phyloP scores from a whole-genome alignment of 495 filamentous ascomycete genomes.

The Podospora didyma region DNA sequence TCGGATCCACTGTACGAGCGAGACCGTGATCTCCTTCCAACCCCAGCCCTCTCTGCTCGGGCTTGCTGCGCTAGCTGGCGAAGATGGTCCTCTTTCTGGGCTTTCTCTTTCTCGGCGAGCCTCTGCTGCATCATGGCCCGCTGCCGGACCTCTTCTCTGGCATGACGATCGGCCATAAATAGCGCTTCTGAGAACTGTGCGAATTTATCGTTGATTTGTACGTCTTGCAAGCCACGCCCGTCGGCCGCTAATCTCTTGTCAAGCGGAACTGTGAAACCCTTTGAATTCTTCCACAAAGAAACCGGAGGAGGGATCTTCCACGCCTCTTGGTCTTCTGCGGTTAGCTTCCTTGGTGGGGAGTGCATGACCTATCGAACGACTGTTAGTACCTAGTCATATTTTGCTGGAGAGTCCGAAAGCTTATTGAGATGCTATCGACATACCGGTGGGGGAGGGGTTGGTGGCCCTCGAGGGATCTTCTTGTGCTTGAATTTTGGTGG shows the following conservation, averaged over 20 bases:
- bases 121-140: constrained; percentile 93
- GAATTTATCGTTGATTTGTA: constrained; percentile 98
- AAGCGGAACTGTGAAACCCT: constrained; percentile 93
- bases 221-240: constrained; percentile 87
- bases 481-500: constrained; percentile 98
- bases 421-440: neutral
- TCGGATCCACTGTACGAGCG: constrained; percentile 51
- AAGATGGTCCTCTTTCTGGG: constrained; percentile 88
- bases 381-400: neutral
- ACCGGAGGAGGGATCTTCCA: constrained; percentile 90
- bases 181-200: constrained; percentile 93
- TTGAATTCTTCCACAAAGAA: constrained; percentile 99
- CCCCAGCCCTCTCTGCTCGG: constrained; percentile 66
- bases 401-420: neutral
- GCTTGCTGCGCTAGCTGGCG: constrained; percentile 88
- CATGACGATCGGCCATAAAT: constrained; percentile 90
- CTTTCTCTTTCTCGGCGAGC: constrained; percentile 93
- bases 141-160: constrained; percentile 90
- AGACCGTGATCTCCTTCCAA: constrained; percentile 47
- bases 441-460: constrained; percentile 80
- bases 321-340: constrained; percentile 93
- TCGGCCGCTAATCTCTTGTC: constrained; percentile 97
- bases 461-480: constrained; percentile 93
- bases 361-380: constrained; percentile 62
- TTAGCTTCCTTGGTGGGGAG: constrained; percentile 89